Evolutionary conservation across 345 rosid species (phyloP).

Genomic region (Viola odorata): DNA sequence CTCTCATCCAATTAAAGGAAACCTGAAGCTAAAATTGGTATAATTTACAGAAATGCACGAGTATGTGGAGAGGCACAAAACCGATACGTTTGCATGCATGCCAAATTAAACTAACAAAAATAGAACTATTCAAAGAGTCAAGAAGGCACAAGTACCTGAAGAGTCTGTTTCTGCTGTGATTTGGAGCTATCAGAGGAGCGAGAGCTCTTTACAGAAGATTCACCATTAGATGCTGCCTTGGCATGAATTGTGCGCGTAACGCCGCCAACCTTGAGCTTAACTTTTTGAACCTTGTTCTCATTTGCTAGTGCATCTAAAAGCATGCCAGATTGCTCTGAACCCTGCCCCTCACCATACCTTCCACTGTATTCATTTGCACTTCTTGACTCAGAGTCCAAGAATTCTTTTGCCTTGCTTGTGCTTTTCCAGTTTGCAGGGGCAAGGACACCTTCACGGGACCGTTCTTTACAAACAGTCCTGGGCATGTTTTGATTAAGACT

Average conservation of each 20-base stretch:
- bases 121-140: background rate
- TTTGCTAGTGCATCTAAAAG: conserved; percentile 32
- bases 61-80: background rate
- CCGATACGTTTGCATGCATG: background rate
- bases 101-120: background rate
- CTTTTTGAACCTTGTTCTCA: conserved; percentile 54
- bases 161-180: conserved; percentile 27
- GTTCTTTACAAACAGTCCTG: conserved; percentile 38
- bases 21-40: conserved; percentile 6
- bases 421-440: conserved; percentile 68
- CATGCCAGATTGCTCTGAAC: conserved; percentile 30
- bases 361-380: conserved; percentile 16
- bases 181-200: conserved; percentile 32
- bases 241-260: conserved; percentile 48
- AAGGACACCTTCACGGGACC: conserved; percentile 70
- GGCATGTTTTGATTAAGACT: conserved; percentile 59
- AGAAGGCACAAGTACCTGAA: conserved; percentile 41
- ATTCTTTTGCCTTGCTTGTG: conserved; percentile 24
- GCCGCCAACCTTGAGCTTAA: conserved; percentile 66
- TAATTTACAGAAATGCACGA: background rate
- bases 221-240: conserved; percentile 42
- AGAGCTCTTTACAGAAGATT: conserved; percentile 33
- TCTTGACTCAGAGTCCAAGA: conserved; percentile 18
- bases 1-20: background rate
- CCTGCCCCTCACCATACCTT: conserved; percentile 42